Base-by-base conservation (phyloP, 2,329 filamentous ascomycete species). In the Drechslerella stenobrocha region DNA sequence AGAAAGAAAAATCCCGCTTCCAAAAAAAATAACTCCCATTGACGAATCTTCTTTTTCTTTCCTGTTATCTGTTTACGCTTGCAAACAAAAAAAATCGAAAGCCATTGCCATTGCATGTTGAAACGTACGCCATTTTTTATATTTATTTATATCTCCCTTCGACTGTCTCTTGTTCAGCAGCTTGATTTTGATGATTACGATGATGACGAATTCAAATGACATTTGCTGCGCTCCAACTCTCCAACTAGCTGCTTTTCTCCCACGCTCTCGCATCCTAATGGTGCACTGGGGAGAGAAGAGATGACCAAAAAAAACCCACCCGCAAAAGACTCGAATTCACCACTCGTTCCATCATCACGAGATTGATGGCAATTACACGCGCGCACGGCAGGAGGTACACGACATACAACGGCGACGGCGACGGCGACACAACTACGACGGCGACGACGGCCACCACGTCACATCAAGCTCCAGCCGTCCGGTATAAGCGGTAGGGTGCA, bases 131-230 rank as follows among this genome's bases (percentile, higher is more conserved):
- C 9, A 20, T 4, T 9, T 20, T 37, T 37, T 42, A 42, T 42
- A 18, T 42, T 18, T 7, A 8, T 42, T 9, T 42, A 20, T 20
- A 18, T 42, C 15, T 20, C 15, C 11, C 15, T 37, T 37, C 15
- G 13, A 4, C 11, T 37, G 15, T 37, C 15, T 37, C 15, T 37
- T 37, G 3, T 37, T 20, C 4, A 2, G 4, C 37, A 18, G 7
- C 15, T 42, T 20, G 37, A 42, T 42, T 42, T 42, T 42, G 37
- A 42, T 42, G 37, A 42, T 42, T 42, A 42, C 22, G 37, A 42
- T 42, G 37, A 42, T 42, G 37, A 42, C 37, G 37, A 42, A 42
- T 42, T 42, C 37, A 42, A 42, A 42, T 42, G 37, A 42, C 37
- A 42, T 42, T 42, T 42, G 37, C 37, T 42, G 37, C 37, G 37